These are phyloP conservation scores for Hydrangea macrophylla DNA, from an alignment of 148 eudicot genomes.

Conservation along the genomic window DNA sequence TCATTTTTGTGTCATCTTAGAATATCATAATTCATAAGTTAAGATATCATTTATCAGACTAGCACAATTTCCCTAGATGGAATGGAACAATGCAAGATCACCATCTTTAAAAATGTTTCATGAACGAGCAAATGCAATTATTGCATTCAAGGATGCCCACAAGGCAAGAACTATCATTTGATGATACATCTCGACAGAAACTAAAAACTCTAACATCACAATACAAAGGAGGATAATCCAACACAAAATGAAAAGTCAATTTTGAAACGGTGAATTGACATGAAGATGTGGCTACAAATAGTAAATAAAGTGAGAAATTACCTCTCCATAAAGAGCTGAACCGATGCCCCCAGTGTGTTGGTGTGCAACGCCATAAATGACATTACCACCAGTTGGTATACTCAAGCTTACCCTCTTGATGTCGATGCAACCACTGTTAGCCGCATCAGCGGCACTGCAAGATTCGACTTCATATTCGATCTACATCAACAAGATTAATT, in stretches of 20 bases:
- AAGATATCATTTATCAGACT: no score
- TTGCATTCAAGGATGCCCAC: no score
- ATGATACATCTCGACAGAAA: not conserved
- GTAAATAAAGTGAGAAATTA: conserved; percentile 14
- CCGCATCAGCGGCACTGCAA: conserved; percentile 33
- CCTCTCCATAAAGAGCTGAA: conserved; percentile 72
- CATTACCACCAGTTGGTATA: conserved; percentile 65
- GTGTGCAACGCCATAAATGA: conserved; percentile 80
- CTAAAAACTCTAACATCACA: not conserved
- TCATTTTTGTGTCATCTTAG: no score
- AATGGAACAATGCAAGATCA: no score
- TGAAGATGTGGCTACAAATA: not conserved
- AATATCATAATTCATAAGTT: no score
- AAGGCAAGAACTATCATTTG: not conserved
- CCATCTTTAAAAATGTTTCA: no score
- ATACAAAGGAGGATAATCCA: not conserved
- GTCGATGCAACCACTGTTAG: conserved; percentile 33
- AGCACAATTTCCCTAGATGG: no score
- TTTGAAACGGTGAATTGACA: no score
- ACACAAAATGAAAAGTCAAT: no score
- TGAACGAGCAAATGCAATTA: no score
- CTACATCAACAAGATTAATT: conserved; percentile 27
- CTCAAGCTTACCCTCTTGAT: conserved; percentile 37
- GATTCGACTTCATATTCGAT: conserved; percentile 63
- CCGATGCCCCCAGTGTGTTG: conserved; percentile 81